A percentile compares a stretch with the other conserved stretches of the same genome.
phyloP scores from a whole-genome alignment of 2,329 filamentous ascomycete genomes.

The Penicillium sp. region DNA sequence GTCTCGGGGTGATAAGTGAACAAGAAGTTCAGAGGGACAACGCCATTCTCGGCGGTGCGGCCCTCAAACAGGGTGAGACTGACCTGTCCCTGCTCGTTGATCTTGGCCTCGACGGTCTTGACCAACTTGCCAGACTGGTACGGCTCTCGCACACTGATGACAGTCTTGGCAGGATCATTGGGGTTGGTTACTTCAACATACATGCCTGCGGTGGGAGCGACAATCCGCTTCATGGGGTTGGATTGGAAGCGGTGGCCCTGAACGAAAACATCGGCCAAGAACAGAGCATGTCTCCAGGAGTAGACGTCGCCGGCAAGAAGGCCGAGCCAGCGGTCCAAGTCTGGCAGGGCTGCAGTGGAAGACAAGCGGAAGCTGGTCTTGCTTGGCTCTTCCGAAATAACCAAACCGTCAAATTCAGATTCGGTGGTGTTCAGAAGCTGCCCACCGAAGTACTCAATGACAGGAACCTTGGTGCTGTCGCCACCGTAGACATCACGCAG shows the following conservation, averaged over 20 bases:
- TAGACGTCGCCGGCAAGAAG: conserved; percentile 81
- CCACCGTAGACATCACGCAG: conserved; percentile 76
- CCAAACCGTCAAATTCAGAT: conserved; percentile 80
- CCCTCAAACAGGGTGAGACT: conserved; percentile 89
- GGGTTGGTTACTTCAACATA: conserved; percentile 85
- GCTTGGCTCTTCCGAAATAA: conserved; percentile 72
- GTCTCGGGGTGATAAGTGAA: conserved; percentile 95
- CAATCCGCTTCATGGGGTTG: conserved; percentile 90
- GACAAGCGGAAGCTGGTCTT: conserved; percentile 86
- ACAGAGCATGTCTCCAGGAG: conserved; percentile 93
- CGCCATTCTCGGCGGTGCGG: conserved; percentile 77
- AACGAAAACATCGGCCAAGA: conserved; percentile 88
- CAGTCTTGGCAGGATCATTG: conserved; percentile 77
- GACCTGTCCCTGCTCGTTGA: conserved; percentile 75
- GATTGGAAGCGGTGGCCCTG: conserved; percentile 97
- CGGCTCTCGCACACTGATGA: conserved; percentile 84
- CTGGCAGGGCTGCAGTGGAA: conserved; percentile 70
- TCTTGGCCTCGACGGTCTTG: conserved; percentile 82
- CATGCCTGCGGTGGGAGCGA: conserved; percentile 80
- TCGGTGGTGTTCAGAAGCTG: conserved; percentile 71
- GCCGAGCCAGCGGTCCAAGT: conserved; percentile 79
- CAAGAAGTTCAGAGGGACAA: conserved; percentile 78
- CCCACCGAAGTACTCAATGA: conserved; percentile 93
- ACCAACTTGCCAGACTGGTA: conserved; percentile 81
- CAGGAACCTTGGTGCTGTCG: conserved; percentile 72